Evolutionary conservation across 1,284 basidiomycete species (phyloP), one percentile per base, ranked within the genome.

Genomic region (Taiwanofungus camphoratus): DNA sequence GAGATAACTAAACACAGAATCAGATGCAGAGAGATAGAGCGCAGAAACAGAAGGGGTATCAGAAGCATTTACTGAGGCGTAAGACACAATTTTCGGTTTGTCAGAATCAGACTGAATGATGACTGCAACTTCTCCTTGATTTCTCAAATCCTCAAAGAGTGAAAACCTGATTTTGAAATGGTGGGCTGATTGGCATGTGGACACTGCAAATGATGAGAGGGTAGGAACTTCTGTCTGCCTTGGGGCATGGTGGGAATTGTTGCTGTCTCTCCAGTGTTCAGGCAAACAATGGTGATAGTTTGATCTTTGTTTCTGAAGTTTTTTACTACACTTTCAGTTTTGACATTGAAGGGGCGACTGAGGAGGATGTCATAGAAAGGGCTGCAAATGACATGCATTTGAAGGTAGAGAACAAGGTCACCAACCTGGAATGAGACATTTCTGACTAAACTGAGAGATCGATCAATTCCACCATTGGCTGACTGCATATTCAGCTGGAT

Each of bases 341-440:
- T 8, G 9, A 35, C 33, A 19, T 35, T 19, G 16, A 35, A 35
- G 8, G 33, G 16, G 9, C 16, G 33, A 8, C 16, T 19, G 13
- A 35, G 18, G 9, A 35, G 18, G 33, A 9, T 18, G 8, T 18
- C 8, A n/a, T n/a, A n/a, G n/a, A n/a, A n/a, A n/a, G n/a, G n/a
- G n/a, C n/a, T n/a, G n/a, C n/a, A n/a, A n/a, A 35, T 35, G 33
- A 35, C 16, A 16, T 35, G 33, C 9, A 35, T 35, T 18, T 35
- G 33, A 16, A 35, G 33, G 16, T 35, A 35, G 33, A 35, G 33
- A 18, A 35, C 33, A n/a, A 9, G 8, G 16, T 9, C 18, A n/a
- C n/a, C n/a, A n/a, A n/a, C n/a, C n/a, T n/a, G n/a, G n/a, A n/a
- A n/a, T n/a, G n/a, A n/a, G n/a, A n/a, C n/a, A n/a, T n/a, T n/a